Conservation (phyloP, 176 grass and related monocot species). For the Carex kokanica region DNA sequence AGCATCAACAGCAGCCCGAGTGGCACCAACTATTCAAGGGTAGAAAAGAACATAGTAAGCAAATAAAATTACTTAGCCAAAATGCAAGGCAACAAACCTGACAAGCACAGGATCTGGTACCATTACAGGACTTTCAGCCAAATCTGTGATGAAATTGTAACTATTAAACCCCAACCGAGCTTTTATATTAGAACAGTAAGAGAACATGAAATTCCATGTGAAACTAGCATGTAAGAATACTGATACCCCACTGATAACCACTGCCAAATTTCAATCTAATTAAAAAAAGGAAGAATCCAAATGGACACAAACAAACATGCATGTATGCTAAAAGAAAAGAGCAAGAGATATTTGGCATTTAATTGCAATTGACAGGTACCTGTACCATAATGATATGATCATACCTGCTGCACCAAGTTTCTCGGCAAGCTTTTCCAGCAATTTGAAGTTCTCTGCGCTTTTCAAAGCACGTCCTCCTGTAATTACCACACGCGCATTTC, state of each 20-base stretch:
- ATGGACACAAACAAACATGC: neutral
- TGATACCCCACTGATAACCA: neutral
- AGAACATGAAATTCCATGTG: neutral
- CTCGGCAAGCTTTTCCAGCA: constrained; percentile 92
- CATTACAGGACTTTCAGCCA: neutral
- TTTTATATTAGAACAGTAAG: neutral
- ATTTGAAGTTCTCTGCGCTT: constrained; percentile 89
- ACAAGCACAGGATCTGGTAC: neutral
- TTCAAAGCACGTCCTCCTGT: constrained; percentile 91
- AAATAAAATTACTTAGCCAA: neutral
- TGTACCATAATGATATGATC: constrained; percentile 2
- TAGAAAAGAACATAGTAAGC: neutral
- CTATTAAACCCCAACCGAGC: neutral
- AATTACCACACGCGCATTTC: constrained; percentile 72
- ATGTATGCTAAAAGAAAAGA: neutral
- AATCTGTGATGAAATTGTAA: neutral
- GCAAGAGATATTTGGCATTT: neutral
- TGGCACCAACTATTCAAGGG: constrained; percentile 70
- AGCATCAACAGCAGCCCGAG: constrained; percentile 92
- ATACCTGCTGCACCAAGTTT: constrained; percentile 94
- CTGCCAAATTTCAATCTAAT: neutral
- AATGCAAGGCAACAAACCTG: neutral
- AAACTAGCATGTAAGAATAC: neutral
- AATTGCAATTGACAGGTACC: neutral
- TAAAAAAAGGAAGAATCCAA: neutral